Percentiles rank a stretch among this genome's conserved stretches.
Conservation (phyloP, 2,329 filamentous ascomycete species). For the Venturia pyrina region DNA sequence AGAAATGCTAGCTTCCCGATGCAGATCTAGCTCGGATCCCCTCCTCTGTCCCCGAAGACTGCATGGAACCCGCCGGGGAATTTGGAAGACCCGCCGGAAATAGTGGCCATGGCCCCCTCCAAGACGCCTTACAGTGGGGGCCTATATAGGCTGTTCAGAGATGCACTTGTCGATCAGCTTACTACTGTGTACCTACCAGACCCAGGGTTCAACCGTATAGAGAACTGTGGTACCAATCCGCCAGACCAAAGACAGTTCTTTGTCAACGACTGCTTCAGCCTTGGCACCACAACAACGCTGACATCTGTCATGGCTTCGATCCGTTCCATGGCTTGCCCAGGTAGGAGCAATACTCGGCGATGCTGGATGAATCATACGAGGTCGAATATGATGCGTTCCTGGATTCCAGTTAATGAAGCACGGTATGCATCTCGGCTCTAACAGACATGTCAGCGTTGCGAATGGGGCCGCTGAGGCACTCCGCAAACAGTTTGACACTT, state of each 20-base stretch:
- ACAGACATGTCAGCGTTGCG: neutral
- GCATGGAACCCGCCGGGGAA: neutral
- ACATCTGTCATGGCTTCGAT: no score
- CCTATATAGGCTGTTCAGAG: no score
- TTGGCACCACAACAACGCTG: no score
- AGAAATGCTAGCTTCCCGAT: neutral
- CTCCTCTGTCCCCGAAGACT: neutral
- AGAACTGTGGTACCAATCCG: no score
- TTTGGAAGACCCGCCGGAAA: neutral
- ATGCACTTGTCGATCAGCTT: no score
- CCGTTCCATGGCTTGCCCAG: neutral
- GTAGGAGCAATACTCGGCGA: neutral
- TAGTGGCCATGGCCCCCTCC: neutral
- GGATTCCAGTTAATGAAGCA: neutral
- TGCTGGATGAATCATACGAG: neutral
- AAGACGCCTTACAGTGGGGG: no score
- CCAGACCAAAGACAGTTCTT: no score
- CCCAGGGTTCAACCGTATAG: no score
- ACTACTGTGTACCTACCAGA: no score
- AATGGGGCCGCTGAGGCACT: neutral
- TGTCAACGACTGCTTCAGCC: no score
- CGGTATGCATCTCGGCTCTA: neutral
- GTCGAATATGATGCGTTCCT: neutral
- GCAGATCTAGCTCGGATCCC: neutral
- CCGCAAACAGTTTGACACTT: constrained; percentile 1